Evolutionary conservation across 2,329 filamentous ascomycete genomes (phyloP), one percentile per base, ranked within the genome.

Genomic region (Furcasterigmium sp.): DNA sequence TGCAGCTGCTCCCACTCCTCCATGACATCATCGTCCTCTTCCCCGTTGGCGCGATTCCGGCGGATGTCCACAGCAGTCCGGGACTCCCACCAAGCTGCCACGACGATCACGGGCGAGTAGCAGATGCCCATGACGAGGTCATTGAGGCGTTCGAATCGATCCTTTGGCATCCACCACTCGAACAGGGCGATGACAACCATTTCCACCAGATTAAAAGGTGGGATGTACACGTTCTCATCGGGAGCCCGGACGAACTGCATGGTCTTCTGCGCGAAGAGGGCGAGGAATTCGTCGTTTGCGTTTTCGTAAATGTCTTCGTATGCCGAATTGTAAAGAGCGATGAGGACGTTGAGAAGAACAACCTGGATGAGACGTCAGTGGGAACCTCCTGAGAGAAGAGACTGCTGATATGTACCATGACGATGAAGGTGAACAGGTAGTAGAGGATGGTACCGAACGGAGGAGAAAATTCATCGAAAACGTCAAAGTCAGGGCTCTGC

Each of bases 151-250:
- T 91, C 85, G 60, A 97, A 98, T 3, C 64, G 64, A 7, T 70
- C 56, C 48, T 80, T 78, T n/a, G 79, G 69, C 72, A 98, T 76
- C 93, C 91, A 98, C 93, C 93, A 98, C 69, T 97, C 93, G 42
- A 95, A 84, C 0, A 94, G 58, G 30, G 86, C 78, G 3, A 96
- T 76, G 47, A 79, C 70, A 48, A 95, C 73, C 15, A 97, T 82
- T 62, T 98, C 93, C 47, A 98, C 78, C 3, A 98, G 75, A 61
- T 98, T 98, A 65, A 98, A 87, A 0, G 93, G 93, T 1, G 93
- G 84, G 56, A 98, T 95, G 66, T 93, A 98, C 43, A 98, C 93
- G 54, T 98, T 98, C 63, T 98, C 93, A 55, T 98, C 93, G 0
- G 93, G 93, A 0, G 93, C 93, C 39, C 93, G 87, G 15, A 97